Evolutionary conservation across 352 stramenopile species (phyloP), one percentile per base, ranked within the genome.

Genomic region (Phytopythium boreale): DNA sequence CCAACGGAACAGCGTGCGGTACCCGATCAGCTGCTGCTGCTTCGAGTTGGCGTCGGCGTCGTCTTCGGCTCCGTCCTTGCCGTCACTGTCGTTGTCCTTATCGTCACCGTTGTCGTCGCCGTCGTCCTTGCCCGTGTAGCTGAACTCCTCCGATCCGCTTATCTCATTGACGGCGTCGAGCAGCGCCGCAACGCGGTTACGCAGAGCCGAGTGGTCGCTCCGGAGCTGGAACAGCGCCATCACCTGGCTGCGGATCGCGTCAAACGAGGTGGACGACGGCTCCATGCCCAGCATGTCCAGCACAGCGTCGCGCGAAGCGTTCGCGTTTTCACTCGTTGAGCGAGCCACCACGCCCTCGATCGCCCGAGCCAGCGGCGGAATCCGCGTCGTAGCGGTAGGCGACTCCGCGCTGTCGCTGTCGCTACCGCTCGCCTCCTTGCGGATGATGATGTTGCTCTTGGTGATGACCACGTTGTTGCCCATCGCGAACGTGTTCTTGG

Each of bases 391-490:
- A 7, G 22, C 14, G 11, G n/a, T 19, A 34, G 12, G n/a, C 14
- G 43, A 10, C 1, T 49, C 20, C 11, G 4, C 14, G 47, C 47
- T n/a, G 14, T 49, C 37, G 6, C 31, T 12, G n/a, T 34, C 26
- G 7, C 20, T n/a, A 4, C 27, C 53, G 15, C 12, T n/a, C 29
- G n/a, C 10, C 2, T 60, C 55, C 55, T 60, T 60, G 55, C 55
- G 55, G 39, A 60, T 60, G 34, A 60, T 60, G 36, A 60, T 60
- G 34, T 60, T 60, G 55, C 55, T 60, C 55, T 60, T 60, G 36
- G 55, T 50, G 55, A 60, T 60, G 22, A 60, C 36, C 22, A 60
- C 55, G 26, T 60, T 60, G 36, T 60, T 60, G 36, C 55, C 55
- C 9, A 60, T 7, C 24, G 55, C 34, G 55, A 60, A 46, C 55